phyloP scores from a whole-genome alignment of 129 eudicot genomes.

The Gnaphalium uliginosum region DNA sequence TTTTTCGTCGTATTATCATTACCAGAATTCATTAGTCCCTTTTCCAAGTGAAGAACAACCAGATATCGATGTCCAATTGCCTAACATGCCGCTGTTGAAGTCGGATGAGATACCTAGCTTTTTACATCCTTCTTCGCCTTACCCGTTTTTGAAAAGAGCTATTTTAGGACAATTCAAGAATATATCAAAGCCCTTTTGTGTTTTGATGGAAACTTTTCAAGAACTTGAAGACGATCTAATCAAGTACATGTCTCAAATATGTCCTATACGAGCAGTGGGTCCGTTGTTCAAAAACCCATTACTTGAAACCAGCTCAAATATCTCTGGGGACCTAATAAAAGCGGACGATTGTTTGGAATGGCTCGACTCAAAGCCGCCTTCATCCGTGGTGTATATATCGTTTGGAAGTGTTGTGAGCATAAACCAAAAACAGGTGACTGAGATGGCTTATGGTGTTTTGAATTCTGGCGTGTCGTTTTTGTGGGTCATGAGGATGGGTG shows the following conservation, averaged over 20 bases:
- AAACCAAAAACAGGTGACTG: constrained; percentile 54
- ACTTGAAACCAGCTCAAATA: constrained; percentile 14
- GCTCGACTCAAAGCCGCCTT: constrained; percentile 44
- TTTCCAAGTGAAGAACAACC: constrained; percentile 27
- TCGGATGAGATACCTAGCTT: constrained; percentile 29
- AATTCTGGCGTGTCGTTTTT: constrained; percentile 50
- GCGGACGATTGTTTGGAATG: constrained; percentile 46
- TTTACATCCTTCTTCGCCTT: constrained; percentile 23
- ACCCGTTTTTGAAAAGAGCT: constrained; percentile 3
- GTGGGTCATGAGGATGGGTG: constrained; percentile 46
- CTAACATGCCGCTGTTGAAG: constrained; percentile 25
- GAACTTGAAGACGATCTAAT: constrained; percentile 26
- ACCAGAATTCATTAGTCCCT: constrained; percentile 21
- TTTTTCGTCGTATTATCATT: constrained; percentile 27
- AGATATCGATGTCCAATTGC: constrained; percentile 21
- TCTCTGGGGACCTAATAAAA: constrained; percentile 2
- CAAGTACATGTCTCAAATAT: constrained; percentile 26
- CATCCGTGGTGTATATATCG: constrained; percentile 68
- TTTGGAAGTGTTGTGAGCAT: constrained; percentile 55
- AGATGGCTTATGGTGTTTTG: constrained; percentile 42
- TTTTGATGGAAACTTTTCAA: constrained; percentile 17
- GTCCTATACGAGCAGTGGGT: constrained; percentile 26
- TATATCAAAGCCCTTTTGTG: constrained; percentile 20
- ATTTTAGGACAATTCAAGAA: constrained; percentile 25
- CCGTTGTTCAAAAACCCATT: constrained; percentile 27